Evolutionary conservation across 2,329 filamentous ascomycete species (phyloP).

Genomic region (Curvularia lunata): DNA sequence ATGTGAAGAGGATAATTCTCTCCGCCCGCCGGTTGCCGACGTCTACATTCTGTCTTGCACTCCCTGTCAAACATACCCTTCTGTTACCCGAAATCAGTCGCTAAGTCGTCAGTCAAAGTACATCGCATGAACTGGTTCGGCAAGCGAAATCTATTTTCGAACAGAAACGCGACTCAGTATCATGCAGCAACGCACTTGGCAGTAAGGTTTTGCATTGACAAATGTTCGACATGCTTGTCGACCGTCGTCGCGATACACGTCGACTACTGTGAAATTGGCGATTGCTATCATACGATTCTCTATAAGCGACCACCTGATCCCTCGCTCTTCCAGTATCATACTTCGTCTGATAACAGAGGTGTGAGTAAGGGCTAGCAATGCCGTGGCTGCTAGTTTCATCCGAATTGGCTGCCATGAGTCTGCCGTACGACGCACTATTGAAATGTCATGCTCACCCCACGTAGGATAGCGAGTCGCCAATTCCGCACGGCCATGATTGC

Average conservation of each 20-base stretch:
- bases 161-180: background rate
- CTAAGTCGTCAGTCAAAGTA: slow-evolving; percentile 9
- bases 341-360: background rate
- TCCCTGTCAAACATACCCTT: slow-evolving; percentile 28
- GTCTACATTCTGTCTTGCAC: slow-evolving; percentile 19
- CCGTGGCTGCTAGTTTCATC: slow-evolving; percentile 6
- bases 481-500: slow-evolving; percentile 12
- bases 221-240: background rate
- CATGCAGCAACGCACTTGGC: slow-evolving; percentile 3
- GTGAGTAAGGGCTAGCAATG: slow-evolving; percentile 5
- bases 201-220: slow-evolving; percentile 1
- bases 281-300: slow-evolving; percentile 7
- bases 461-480: slow-evolving; percentile 8
- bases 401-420: slow-evolving; percentile 4
- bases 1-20: background rate
- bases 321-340: background rate
- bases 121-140: slow-evolving; percentile 22
- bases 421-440: slow-evolving; percentile 17
- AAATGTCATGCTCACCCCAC: slow-evolving; percentile 9
- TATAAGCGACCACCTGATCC: slow-evolving; percentile 6
- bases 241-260: background rate
- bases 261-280: background rate
- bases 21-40: slow-evolving; percentile 13
- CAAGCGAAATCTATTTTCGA: slow-evolving; percentile 6
- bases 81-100: slow-evolving; percentile 18